Evolutionary conservation across 2,329 filamentous ascomycete genomes (phyloP), one percentile per base, ranked within the genome.

Genomic region (Aspergillus sp.): DNA sequence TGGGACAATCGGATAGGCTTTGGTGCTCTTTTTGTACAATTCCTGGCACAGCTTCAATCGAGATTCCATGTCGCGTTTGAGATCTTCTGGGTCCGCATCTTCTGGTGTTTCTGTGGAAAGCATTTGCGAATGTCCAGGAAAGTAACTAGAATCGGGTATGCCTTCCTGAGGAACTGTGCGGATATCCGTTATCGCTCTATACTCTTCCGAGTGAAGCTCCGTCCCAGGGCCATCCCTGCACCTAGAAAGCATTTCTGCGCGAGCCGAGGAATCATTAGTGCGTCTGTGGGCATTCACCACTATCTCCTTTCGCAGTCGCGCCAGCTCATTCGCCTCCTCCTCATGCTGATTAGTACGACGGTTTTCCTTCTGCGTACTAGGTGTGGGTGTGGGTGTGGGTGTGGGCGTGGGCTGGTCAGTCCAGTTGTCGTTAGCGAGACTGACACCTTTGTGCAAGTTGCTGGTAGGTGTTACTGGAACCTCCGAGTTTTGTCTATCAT

Each of bases 161-260:
- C 31, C 35, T 15, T 41, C 44, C 21, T 48, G 51, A 4, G 41
- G 23, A 39, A 49, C 37, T 17, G 48, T 39, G 39, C 61, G 56
- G 40, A 52, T 21, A 15, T 52, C 53, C 24, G 40, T 56, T 19
- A 71, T 62, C 6, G 52, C 33, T 9, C 59, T 23, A 48, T 65
- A 68, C 9, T 68, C 49, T 14, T 56, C 41, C 14, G 68, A 69
- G 7, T 46, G 43, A 14, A 58, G 61, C 47, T 73, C 64, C 0
- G 61, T 63, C 3, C 70, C 71, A 23, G 68, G 65, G 15, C 72
- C 71, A 17, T 68, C 58, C 52, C 69, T 62, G n/a, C 62, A 67
- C 23, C 53, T 64, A 6, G 49, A 40, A 23, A 71, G 62, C 12
- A 56, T 40, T 43, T 70, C 66, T 7, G 64, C 65, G 33, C 62